Conservation (phyloP, 2,329 filamentous ascomycete genomes). For the Colletotrichum trifolii region DNA sequence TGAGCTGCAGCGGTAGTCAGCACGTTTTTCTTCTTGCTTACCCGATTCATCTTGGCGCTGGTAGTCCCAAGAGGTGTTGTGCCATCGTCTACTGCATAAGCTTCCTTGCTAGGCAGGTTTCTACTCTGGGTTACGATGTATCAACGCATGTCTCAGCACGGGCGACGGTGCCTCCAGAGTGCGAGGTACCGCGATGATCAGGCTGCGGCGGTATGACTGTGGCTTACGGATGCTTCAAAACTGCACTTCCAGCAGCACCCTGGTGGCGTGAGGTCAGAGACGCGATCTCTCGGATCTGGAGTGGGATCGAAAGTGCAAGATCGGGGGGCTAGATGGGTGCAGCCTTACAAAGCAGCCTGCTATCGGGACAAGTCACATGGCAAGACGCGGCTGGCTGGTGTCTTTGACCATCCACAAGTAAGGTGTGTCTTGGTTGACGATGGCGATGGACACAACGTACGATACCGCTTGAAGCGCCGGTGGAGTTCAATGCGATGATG, state of each 20-base stretch:
- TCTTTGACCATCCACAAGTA: conserved; percentile 23
- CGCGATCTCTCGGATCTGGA: conserved; percentile 8
- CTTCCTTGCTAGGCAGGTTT: no score
- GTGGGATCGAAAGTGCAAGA: conserved; percentile 8
- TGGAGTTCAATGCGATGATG: no score
- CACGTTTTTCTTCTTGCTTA: conserved; percentile 7
- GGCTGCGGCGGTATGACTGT: conserved; percentile 9
- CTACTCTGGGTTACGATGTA: no score
- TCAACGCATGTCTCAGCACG: conserved; percentile 1
- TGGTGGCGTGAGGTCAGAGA: neutral
- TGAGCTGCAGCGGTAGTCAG: conserved; percentile 23
- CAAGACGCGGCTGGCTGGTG: neutral
- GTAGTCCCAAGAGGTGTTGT: no score
- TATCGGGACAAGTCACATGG: neutral
- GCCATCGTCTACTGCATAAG: no score
- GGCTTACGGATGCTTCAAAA: conserved; percentile 1
- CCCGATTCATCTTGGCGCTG: no score
- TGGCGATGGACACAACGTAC: neutral
- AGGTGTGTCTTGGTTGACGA: neutral
- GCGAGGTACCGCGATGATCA: conserved; percentile 22
- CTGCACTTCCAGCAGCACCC: no score
- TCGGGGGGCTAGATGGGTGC: conserved; percentile 21
- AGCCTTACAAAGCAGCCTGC: conserved; percentile 21
- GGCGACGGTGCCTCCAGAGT: neutral
- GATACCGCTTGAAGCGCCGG: no score